These are phyloP conservation scores for apple (Malus domestica) DNA, from an alignment of 306 rosid species.

Conservation along the genomic window DNA sequence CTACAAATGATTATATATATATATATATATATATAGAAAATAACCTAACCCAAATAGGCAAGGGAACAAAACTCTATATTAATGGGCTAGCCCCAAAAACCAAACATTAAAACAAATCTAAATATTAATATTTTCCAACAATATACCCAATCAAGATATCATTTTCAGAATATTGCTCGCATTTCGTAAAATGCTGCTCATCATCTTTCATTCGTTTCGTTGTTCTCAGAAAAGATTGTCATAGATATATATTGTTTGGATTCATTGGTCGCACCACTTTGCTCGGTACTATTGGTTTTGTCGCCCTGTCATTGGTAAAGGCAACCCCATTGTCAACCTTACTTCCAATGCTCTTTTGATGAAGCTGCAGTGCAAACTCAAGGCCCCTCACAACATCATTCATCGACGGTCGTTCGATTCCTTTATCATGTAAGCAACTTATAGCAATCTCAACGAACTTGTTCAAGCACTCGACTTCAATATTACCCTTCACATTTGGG, in stretches of 20 bases:
- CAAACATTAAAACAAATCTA: too few species aligned
- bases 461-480: not conserved
- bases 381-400: constrained; percentile 42
- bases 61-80: too few species aligned
- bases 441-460: constrained; percentile 10
- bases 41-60: too few species aligned
- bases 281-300: not conserved
- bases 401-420: constrained; percentile 34
- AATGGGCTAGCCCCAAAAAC: too few species aligned
- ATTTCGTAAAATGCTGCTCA: not conserved
- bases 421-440: constrained; percentile 41
- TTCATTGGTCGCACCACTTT: not conserved
- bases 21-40: too few species aligned
- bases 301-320: not conserved
- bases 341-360: not conserved
- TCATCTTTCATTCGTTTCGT: not conserved
- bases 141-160: not conserved
- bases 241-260: not conserved
- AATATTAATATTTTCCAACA: too few species aligned
- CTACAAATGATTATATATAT: too few species aligned
- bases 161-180: not conserved
- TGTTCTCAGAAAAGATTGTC: not conserved
- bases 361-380: constrained; percentile 29
- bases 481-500: not conserved
- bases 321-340: not conserved